Evolutionary conservation across 768 basidiomycete species (phyloP).

Genomic region (Jaapia argillacea): DNA sequence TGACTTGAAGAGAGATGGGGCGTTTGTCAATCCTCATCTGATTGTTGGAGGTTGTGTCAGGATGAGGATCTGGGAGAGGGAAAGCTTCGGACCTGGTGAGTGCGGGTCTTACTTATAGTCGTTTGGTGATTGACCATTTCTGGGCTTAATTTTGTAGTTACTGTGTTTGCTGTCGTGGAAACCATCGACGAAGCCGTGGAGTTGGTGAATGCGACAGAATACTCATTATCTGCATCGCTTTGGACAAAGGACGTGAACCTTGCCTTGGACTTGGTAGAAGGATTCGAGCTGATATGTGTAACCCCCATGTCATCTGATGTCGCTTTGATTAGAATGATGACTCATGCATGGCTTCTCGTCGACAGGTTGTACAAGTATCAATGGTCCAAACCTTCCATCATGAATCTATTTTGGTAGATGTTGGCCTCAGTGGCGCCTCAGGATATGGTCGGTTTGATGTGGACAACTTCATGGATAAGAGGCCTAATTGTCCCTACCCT

Average conservation of each 20-base stretch:
- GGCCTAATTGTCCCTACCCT: neutral
- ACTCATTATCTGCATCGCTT: constrained; percentile 38
- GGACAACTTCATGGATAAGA: constrained; percentile 14
- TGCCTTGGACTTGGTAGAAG: constrained; percentile 35
- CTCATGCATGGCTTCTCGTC: no score
- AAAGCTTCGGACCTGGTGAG: constrained; percentile 53
- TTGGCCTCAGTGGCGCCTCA: constrained; percentile 25
- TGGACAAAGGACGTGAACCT: constrained; percentile 39
- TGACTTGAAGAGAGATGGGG: constrained; percentile 26
- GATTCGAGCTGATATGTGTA: constrained; percentile 38
- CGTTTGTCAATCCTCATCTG: constrained; percentile 43
- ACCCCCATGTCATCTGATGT: neutral
- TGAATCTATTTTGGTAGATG: constrained; percentile 26
- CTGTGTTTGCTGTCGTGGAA: constrained; percentile 34
- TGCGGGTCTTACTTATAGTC: neutral
- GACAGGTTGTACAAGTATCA: constrained; percentile 19
- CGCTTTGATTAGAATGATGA: neutral
- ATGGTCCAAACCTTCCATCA: constrained; percentile 41
- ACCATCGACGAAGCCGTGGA: constrained; percentile 44
- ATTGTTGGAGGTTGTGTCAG: constrained; percentile 35
- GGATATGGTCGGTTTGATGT: constrained; percentile 15
- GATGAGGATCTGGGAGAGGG: constrained; percentile 44
- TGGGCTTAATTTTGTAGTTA: constrained; percentile 18
- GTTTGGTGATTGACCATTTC: neutral
- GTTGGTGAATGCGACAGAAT: constrained; percentile 43